Conservation (phyloP, 441 rosid genomes). For the Adansonia madagascariensis region DNA sequence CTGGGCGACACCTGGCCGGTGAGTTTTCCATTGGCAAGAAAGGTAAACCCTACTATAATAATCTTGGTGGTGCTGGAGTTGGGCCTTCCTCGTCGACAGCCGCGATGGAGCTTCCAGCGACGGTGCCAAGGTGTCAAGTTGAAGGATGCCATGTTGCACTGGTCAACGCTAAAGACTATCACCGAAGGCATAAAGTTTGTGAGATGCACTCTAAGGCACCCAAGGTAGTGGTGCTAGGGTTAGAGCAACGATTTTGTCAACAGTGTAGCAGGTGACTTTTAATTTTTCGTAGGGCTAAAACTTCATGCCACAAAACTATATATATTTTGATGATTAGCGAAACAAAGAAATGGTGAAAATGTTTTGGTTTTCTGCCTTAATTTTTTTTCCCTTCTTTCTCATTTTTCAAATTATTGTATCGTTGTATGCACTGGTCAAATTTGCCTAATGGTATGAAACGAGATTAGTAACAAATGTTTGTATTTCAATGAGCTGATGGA, state of each 20-base stretch:
- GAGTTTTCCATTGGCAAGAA: conserved; percentile 38
- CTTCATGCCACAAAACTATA: too few species aligned
- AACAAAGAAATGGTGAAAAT: too few species aligned
- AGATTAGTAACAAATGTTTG: neutral
- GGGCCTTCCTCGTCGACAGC: conserved; percentile 27
- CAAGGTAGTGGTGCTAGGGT: conserved; percentile 59
- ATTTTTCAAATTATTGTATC: neutral
- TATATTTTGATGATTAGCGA: too few species aligned
- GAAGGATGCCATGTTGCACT: conserved; percentile 69
- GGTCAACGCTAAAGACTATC: conserved; percentile 71
- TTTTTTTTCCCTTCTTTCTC: too few species aligned
- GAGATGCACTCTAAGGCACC: conserved; percentile 81
- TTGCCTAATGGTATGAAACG: neutral
- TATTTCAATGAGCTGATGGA: neutral
- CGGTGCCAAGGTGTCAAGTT: conserved; percentile 71
- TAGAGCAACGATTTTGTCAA: conserved; percentile 85
- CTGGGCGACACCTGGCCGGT: neutral
- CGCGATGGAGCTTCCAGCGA: conserved; percentile 9
- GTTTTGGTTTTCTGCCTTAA: neutral
- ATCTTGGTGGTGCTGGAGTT: conserved; percentile 23
- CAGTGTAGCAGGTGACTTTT: conserved; percentile 78
- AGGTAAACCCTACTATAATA: conserved; percentile 34
- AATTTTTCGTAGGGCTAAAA: neutral
- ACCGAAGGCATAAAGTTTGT: conserved; percentile 78
- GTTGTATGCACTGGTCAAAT: neutral